Evolutionary conservation across 1,284 basidiomycete genomes (phyloP).

Genomic region (Athelia sp.): DNA sequence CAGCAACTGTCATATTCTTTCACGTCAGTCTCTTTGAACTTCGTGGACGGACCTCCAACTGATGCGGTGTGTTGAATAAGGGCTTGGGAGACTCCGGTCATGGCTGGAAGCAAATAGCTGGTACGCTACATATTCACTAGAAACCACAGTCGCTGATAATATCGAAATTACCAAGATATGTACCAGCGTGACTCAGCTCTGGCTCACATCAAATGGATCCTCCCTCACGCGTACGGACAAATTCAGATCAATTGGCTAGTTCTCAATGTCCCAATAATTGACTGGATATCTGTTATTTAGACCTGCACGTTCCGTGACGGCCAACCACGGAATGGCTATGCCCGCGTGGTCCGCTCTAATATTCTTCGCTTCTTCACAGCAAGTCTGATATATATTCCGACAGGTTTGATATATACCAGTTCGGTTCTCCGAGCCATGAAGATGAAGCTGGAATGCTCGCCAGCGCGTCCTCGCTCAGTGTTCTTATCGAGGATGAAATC

Average conservation of each 20-base stretch:
- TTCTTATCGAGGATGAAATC: constrained; percentile 72
- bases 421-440: constrained; percentile 55
- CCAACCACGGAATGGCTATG: constrained; percentile 24
- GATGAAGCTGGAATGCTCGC: constrained; percentile 75
- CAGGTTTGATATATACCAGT: constrained; percentile 29
- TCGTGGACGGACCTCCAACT: neutral
- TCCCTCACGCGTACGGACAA: constrained; percentile 60
- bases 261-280: too few relatives aligned
- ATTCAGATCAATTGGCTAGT: constrained; percentile 23
- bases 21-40: constrained; percentile 51
- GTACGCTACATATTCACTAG: neutral
- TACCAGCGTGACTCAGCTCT: constrained; percentile 34
- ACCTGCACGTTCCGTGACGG: constrained; percentile 12
- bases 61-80: constrained; percentile 28
- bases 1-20: constrained; percentile 84
- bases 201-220: constrained; percentile 78
- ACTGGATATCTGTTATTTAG: too few relatives aligned
- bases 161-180: too few relatives aligned
- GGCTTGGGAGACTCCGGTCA: constrained; percentile 72
- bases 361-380: too few relatives aligned
- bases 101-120: constrained; percentile 76
- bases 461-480: constrained; percentile 57
- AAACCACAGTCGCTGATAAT: too few relatives aligned
- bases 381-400: constrained; percentile 1
- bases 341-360: too few relatives aligned